phyloP scores from a whole-genome alignment of 441 rosid species.

The Bruguiera hainesii region DNA sequence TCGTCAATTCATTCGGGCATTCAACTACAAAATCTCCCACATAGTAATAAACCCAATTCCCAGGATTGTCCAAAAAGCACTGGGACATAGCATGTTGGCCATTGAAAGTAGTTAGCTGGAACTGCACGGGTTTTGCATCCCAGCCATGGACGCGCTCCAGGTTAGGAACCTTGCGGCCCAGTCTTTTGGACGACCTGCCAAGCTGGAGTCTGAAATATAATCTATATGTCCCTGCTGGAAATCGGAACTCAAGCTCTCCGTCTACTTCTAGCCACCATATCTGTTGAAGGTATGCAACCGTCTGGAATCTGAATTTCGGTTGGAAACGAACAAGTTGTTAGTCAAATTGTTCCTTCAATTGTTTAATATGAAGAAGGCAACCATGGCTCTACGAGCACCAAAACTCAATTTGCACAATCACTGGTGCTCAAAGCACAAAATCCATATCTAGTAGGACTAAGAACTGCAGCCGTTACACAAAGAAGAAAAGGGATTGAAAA shows the following conservation, averaged over 20 bases:
- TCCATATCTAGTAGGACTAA: no score
- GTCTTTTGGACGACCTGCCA: slow-evolving; percentile 52
- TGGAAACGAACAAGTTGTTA: not conserved
- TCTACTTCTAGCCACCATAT: slow-evolving; percentile 88
- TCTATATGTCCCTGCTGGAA: slow-evolving; percentile 63
- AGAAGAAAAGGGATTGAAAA: no score
- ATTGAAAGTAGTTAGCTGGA: slow-evolving; percentile 57
- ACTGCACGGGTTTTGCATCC: slow-evolving; percentile 67
- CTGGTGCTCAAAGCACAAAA: no score
- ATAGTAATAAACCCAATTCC: slow-evolving; percentile 58
- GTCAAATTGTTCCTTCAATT: not conserved
- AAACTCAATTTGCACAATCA: no score
- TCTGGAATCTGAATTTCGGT: slow-evolving; percentile 40
- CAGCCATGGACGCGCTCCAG: slow-evolving; percentile 68
- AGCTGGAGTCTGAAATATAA: slow-evolving; percentile 69
- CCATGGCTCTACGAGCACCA: not conserved
- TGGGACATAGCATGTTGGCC: slow-evolving; percentile 49
- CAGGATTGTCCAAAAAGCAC: slow-evolving; percentile 45
- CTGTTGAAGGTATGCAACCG: slow-evolving; percentile 75
- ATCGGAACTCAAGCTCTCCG: slow-evolving; percentile 65
- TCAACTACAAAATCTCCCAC: slow-evolving; percentile 63
- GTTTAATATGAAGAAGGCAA: not conserved
- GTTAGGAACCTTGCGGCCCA: slow-evolving; percentile 60
- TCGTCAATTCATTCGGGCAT: slow-evolving; percentile 23
- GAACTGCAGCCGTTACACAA: no score